Percentiles rank a stretch among this genome's conserved stretches.
phyloP scores from a whole-genome alignment of 1,139 yeast genomes.

The Yamadazyma epiphylla region DNA sequence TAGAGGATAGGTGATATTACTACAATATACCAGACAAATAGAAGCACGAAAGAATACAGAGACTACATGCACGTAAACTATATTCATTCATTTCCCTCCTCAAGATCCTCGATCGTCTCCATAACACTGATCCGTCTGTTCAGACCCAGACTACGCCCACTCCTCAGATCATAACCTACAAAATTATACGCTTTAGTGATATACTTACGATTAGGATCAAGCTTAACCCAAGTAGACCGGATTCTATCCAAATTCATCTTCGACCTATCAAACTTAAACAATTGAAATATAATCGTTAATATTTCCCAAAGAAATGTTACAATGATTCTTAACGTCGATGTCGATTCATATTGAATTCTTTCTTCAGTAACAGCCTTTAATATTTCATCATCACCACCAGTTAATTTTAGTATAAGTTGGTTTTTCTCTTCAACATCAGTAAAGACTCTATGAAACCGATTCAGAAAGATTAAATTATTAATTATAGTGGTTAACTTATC shows the following conservation, averaged over 20 bases:
- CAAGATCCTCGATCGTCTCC: background rate
- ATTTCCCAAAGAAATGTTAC: conserved; percentile 30
- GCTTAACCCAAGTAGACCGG: conserved; percentile 37
- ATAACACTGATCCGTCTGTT: conserved; percentile 1
- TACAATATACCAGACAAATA: too few relatives aligned
- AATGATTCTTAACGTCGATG: conserved; percentile 17
- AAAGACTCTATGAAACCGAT: conserved; percentile 30
- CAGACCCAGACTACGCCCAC: conserved; percentile 3
- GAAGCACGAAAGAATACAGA: too few relatives aligned
- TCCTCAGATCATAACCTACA: conserved; percentile 22
- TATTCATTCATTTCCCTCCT: background rate
- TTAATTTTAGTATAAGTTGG: conserved; percentile 23
- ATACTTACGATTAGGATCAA: conserved; percentile 42
- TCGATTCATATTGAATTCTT: conserved; percentile 3
- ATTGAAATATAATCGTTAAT: conserved; percentile 25
- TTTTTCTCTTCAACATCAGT: conserved; percentile 25
- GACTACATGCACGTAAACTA: too few relatives aligned
- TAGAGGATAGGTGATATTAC: too few relatives aligned
- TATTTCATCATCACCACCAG: conserved; percentile 14
- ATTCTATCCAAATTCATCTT: conserved; percentile 46
- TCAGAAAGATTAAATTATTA: conserved; percentile 34
- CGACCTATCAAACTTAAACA: conserved; percentile 34
- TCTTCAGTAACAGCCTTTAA: conserved; percentile 7
- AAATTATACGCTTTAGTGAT: conserved; percentile 36
- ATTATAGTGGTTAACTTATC: conserved; percentile 26